Base-by-base conservation (phyloP, 257 asterid species). In the Rubia yunnanensis region DNA sequence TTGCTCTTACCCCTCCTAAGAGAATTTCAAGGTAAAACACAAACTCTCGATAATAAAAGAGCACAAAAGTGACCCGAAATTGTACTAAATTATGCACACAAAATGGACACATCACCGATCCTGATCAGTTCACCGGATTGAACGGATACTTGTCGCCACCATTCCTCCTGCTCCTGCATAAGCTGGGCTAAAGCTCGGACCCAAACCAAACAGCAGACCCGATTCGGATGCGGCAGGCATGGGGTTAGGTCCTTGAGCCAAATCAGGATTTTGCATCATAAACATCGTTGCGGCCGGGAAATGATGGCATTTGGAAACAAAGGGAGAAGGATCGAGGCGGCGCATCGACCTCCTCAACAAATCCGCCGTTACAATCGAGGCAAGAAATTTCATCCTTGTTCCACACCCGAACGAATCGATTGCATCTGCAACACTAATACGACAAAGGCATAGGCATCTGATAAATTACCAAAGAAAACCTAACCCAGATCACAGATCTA, bases 111-210 rank as follows among this genome's bases (percentile, higher is more conserved):
- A n/a, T n/a, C n/a, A n/a, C n/a, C n/a, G n/a, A n/a, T n/a, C n/a
- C n/a, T n/a, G n/a, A n/a, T n/a, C n/a, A n/a, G n/a, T n/a, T 61
- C 5, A 70, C 73, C 58, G 73, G 73, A 52, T 70, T 70, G n/a
- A 70, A 70, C 41, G 73, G 73, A 60, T 67, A 70, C 20, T 63
- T 30, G 35, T 70, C 73, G 4, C 73, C 73, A 9, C 68, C 49
- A 63, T 48, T 69, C 20, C 63, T 70, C 35, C 68, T 44, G 24
- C 68, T 64, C 39, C 63, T 61, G 13, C 73, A 68, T 22, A 63
- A 63, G 20, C 34, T 50, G 68, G 68, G 34, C 68, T 63, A 27
- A 39, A 41, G 9, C 67, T 54, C 13, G 55, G 41, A 3, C 53
- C 67, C 11, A 52, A n/a, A 34, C 2, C 49, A 46, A n/a, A 18